Conservation (phyloP, 495 filamentous ascomycete genomes). For the Xylaria scruposa region DNA sequence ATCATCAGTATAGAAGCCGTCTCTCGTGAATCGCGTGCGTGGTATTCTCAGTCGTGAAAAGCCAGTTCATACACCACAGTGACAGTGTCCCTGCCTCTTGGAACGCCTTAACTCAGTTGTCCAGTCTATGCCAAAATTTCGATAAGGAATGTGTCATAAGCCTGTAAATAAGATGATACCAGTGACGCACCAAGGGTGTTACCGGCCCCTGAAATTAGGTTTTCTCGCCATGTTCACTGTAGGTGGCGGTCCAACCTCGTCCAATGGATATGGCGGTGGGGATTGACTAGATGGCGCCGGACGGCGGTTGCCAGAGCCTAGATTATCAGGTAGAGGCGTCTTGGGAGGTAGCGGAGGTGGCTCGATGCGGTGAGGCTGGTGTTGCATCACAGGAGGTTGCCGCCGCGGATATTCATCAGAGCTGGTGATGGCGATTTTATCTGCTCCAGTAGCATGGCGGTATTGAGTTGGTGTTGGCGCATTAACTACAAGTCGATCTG, state of each 20-base stretch:
- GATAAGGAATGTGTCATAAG: neutral
- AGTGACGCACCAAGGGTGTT: neutral
- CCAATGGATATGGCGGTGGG: constrained; percentile 76
- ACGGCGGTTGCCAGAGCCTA: constrained; percentile 32
- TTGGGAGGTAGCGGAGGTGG: constrained; percentile 87
- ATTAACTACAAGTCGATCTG: constrained; percentile 55
- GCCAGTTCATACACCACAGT: constrained; percentile 1
- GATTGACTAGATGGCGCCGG: constrained; percentile 38
- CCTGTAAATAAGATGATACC: neutral
- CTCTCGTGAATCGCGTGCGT: constrained; percentile 11
- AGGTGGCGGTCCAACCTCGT: constrained; percentile 84
- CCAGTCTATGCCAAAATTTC: constrained; percentile 22
- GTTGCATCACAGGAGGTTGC: constrained; percentile 51
- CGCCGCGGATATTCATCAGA: constrained; percentile 64
- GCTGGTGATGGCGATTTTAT: constrained; percentile 67
- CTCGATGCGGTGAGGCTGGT: constrained; percentile 54
- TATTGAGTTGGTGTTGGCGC: constrained; percentile 62
- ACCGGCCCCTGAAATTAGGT: constrained; percentile 71
- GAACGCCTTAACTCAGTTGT: constrained; percentile 14
- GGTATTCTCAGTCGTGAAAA: constrained; percentile 9
- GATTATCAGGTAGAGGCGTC: constrained; percentile 70
- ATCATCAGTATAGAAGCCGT: constrained; percentile 14
- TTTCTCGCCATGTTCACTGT: constrained; percentile 84
- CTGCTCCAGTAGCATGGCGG: constrained; percentile 52
- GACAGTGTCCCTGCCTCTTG: neutral